Evolutionary conservation across 108 stramenopile species (phyloP).

Genomic region (Stephanodiscus minutulus): DNA sequence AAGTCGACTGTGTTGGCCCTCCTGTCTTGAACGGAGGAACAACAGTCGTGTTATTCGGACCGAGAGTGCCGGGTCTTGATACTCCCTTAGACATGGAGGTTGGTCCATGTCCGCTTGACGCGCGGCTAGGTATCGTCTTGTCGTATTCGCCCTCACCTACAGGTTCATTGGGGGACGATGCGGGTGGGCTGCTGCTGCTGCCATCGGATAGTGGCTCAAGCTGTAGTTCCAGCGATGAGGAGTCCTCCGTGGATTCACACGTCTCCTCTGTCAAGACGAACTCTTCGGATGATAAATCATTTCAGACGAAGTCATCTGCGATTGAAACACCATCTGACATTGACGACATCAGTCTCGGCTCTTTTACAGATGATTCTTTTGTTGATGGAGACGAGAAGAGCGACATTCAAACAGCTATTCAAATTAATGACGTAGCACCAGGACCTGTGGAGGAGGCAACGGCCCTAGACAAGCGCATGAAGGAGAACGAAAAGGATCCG

Average conservation of each 20-base stretch:
- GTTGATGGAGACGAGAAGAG: conserved; percentile 20
- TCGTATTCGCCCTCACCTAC: neutral
- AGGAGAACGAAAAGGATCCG: too few species aligned
- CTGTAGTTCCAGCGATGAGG: too few species aligned
- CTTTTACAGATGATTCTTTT: conserved; percentile 39
- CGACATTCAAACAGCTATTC: neutral
- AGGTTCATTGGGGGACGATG: neutral
- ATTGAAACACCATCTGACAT: conserved; percentile 50
- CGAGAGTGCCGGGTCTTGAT: too few species aligned
- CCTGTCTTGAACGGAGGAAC: neutral
- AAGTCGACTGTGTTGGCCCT: neutral
- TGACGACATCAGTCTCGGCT: conserved; percentile 43
- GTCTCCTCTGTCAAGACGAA: conserved; percentile 20
- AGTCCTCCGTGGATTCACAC: conserved; percentile 27
- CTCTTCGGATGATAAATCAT: conserved; percentile 1
- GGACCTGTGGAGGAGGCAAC: neutral
- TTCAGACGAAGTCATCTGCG: conserved; percentile 40
- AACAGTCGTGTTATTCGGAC: neutral
- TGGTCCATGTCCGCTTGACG: neutral
- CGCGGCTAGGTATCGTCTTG: neutral
- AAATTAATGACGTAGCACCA: neutral
- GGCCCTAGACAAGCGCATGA: conserved; percentile 6
- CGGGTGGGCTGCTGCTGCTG: neutral
- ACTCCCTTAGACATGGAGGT: conserved; percentile 22
- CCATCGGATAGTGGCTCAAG: conserved; percentile 5